Base-by-base conservation (phyloP, 2,329 filamentous ascomycete genomes). In the Aspergillus sp. region DNA sequence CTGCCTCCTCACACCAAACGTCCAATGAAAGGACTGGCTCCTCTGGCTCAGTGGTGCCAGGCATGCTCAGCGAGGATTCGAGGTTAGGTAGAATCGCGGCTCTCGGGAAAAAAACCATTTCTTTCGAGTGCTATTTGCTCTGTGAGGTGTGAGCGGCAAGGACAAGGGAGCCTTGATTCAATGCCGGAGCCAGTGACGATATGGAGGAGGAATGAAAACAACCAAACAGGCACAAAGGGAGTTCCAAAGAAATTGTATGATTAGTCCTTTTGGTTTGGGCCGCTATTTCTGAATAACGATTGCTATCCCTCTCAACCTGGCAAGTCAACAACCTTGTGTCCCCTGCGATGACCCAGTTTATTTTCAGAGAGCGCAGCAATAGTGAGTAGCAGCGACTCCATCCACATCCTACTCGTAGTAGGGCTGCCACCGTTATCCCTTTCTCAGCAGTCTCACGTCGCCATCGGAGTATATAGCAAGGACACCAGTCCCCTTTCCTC, bases 341-440 rank as follows among this genome's bases (percentile, higher is more conserved):
- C 64, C 66, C 58, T 66, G 60, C 56, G 54, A 65, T 63, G 62
- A 60, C 61, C 62, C 62, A 54, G 61, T 65, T 61, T 54, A 65
- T 60, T 59, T 60, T 59, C 61, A 60, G 54, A 57, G 47, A 51
- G 38, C 38, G 48, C 48, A 54, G 43, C n/a, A 52, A 52, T 48
- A 25, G 34, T 23, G 25, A 31, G 23, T n/a, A 54, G 47, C 22
- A 38, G 31, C 28, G 54, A 45, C 54, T 45, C 55, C 45, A 46
- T 52, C 50, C 34, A 49, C 51, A 56, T 58, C 63, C 61, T 57
- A 51, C 34, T 17, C 13, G 11, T 55, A 51, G 11, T 17, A 41
- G 11, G 11, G 15, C 34, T 41, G 34, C 9, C 63, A 59, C 38
- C 30, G 49, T 45, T 57, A 67, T 65, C 67, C 67, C 63, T 67